phyloP scores from a whole-genome alignment of 2,329 filamentous ascomycete species.

The Sordariomycetes sp. region DNA sequence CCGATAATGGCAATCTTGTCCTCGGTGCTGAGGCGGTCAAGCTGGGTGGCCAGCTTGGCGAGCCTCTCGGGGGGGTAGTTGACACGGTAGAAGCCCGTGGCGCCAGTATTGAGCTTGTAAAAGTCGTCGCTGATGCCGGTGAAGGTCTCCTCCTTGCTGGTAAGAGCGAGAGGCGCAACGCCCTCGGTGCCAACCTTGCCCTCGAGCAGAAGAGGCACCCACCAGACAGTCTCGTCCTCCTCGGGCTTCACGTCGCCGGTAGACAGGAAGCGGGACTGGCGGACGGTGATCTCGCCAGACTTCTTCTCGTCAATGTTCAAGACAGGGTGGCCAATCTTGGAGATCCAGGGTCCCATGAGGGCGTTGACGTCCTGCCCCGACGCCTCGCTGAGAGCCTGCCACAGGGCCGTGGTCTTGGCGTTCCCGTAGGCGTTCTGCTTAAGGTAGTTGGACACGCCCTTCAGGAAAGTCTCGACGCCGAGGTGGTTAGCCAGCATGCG shows the following conservation, averaged over 20 bases:
- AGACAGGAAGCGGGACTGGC: constrained; percentile 80
- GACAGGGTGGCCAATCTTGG: constrained; percentile 88
- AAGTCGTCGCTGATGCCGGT: constrained; percentile 63
- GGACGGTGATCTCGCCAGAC: constrained; percentile 65
- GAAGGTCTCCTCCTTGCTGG: constrained; percentile 64
- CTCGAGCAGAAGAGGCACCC: constrained; percentile 81
- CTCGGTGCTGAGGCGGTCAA: constrained; percentile 63
- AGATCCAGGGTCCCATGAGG: constrained; percentile 92
- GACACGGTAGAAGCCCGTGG: constrained; percentile 80
- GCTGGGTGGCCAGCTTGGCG: constrained; percentile 63
- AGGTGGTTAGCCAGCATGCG: constrained; percentile 91
- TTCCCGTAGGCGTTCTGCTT: constrained; percentile 80
- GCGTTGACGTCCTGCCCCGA: constrained; percentile 75
- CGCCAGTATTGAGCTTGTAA: constrained; percentile 87
- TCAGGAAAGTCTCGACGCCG: constrained; percentile 75
- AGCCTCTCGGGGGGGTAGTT: constrained; percentile 84
- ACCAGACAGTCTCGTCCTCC: constrained; percentile 89
- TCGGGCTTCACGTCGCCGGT: constrained; percentile 83
- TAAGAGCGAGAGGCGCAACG: constrained; percentile 54
- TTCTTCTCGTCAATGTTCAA: constrained; percentile 77
- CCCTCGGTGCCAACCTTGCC: constrained; percentile 54
- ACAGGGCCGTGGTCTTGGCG: constrained; percentile 83
- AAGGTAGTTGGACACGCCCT: constrained; percentile 81
- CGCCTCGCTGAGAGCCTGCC: constrained; percentile 75
- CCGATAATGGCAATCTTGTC: constrained; percentile 91